Evolutionary conservation across 768 basidiomycete genomes (phyloP).

Genomic region (Clavulina sp.): DNA sequence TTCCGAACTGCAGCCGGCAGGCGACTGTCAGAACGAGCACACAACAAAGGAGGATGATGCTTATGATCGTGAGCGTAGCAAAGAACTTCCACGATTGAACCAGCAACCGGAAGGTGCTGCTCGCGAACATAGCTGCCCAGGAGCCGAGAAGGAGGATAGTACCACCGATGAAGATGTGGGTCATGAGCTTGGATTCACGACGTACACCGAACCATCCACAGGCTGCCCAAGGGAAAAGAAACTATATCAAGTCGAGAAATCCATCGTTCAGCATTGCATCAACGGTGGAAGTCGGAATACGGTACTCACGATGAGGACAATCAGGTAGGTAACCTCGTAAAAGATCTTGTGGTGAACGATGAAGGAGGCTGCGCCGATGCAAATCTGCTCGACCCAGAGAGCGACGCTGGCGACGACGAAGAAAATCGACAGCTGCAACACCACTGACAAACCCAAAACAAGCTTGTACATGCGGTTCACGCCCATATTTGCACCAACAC

Average conservation of each 20-base stretch:
- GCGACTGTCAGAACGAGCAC: too few species aligned
- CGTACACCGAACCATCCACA: constrained; percentile 70
- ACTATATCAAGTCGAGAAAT: constrained; percentile 18
- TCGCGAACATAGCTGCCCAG: constrained; percentile 55
- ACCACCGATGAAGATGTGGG: constrained; percentile 44
- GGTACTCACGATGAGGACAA: constrained; percentile 35
- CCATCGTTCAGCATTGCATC: neutral
- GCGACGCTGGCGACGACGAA: constrained; percentile 54
- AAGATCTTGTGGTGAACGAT: constrained; percentile 19
- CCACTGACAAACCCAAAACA: constrained; percentile 4
- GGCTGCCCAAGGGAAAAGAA: constrained; percentile 55
- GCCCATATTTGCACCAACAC: constrained; percentile 53
- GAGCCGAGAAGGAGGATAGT: constrained; percentile 44
- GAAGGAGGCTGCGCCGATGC: too few species aligned
- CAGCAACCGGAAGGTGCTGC: constrained; percentile 53
- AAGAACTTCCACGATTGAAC: constrained; percentile 21
- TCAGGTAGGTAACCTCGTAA: constrained; percentile 39
- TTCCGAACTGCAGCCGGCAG: too few species aligned
- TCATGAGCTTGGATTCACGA: constrained; percentile 39
- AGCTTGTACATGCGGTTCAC: constrained; percentile 61
- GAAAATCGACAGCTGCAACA: constrained; percentile 48
- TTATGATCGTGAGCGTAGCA: constrained; percentile 1
- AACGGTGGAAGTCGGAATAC: constrained; percentile 3
- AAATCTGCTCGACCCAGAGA: constrained; percentile 63
- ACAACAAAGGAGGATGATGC: too few species aligned